Evolutionary conservation across 441 rosid species (phyloP), one percentile per base, ranked within the genome.

Genomic region (Arabidopsis hybrid): DNA sequence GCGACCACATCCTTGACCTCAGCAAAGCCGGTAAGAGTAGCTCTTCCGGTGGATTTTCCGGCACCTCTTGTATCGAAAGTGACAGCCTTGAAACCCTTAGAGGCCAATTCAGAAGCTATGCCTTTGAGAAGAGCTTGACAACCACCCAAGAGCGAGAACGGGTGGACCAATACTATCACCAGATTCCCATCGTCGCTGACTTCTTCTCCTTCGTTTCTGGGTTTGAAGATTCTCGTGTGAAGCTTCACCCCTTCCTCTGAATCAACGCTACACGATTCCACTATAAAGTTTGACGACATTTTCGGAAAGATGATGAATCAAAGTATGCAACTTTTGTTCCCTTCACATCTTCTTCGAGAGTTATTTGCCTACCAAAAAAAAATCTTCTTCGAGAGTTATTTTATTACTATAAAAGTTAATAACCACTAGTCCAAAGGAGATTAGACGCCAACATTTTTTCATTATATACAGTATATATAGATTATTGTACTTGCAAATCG

Each of bases 21-120:
- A 0, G 95, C 78, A 67, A 86, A 91, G 1, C 99, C 98, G 34
- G 97, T 90, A 32, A 93, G 84, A 69, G 99, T 90, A 79, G 99
- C 84, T 53, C 73, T 86, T 16, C 98, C 97, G 1, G 94, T 85
- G n/a, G 99, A 93, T 75, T 79, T 87, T 0, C 97, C 95, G 12
- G 86, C 97, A n/a, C 98, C 97, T 84, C 97, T 88, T 81, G 92
- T 93, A 69, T 95, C 99, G 69, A 93, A 95, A 38, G 98, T 93
- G 38, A 89, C 92, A 57, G 97, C 84, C 26, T 11, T 65, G 69
- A 75, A 87, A 26, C 97, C 97, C 8, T 82, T 87, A 6, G 31
- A 75, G 2, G 92, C 94, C 38, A 95, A 57, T 42, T 84, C 86
- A 78, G 79, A 69, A 6, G 97, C 96, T 17, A 95, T 90, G 53